Evolutionary conservation across 345 rosid genomes (phyloP).

Genomic region (Angophora floribunda): DNA sequence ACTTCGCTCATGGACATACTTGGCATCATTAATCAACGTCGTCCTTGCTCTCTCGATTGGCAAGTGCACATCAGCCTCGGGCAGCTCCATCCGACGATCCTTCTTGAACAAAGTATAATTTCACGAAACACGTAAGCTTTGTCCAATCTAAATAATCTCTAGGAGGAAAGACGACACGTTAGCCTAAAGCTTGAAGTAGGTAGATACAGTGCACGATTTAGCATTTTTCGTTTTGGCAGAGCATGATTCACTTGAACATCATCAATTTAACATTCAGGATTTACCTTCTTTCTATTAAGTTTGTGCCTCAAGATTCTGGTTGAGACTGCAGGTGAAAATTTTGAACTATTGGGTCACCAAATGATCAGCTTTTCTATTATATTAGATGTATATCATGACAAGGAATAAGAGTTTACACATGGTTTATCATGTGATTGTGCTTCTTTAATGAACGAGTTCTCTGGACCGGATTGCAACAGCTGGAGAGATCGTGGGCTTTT

Average conservation of each 20-base stretch:
- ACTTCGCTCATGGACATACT: neutral
- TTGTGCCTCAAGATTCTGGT: neutral
- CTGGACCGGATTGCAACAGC: neutral
- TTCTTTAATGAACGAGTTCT: neutral
- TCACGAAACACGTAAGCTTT: neutral
- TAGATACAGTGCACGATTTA: neutral
- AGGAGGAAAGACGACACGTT: neutral
- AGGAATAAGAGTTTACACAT: neutral
- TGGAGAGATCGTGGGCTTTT: neutral
- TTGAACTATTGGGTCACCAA: neutral
- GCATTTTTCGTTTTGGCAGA: neutral
- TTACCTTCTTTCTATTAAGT: rapidly evolving
- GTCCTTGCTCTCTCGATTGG: neutral
- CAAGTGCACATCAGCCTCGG: neutral
- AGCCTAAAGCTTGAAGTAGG: neutral
- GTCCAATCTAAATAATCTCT: neutral
- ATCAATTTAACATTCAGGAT: neutral
- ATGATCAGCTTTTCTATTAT: neutral
- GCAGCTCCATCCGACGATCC: neutral
- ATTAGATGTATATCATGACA: neutral
- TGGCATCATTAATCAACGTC: neutral
- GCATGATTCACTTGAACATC: neutral
- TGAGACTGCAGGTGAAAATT: neutral
- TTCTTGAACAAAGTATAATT: neutral
- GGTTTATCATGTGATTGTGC: neutral